Conservation (phyloP, 2,329 filamentous ascomycete genomes). For the Colletotrichum tropicale region DNA sequence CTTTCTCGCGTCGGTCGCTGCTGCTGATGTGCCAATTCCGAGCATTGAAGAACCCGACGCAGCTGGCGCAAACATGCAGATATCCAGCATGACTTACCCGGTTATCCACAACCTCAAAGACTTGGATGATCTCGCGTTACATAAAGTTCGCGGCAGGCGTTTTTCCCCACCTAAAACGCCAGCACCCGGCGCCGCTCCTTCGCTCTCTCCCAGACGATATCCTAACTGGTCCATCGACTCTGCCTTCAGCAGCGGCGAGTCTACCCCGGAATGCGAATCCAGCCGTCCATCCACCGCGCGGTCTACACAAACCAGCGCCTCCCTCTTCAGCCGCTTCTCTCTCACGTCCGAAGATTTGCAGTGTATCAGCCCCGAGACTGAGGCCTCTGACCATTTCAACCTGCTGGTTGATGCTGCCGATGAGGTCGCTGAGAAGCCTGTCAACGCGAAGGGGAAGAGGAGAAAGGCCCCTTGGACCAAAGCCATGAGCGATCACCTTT, state of each 20-base stretch:
- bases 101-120: constrained; percentile 36
- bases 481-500: constrained; percentile 69
- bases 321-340: constrained; percentile 62
- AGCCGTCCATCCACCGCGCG: constrained; percentile 65
- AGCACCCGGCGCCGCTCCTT: constrained; percentile 48
- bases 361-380: constrained; percentile 56
- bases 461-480: constrained; percentile 67
- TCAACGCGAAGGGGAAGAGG: constrained; percentile 29
- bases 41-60: constrained; percentile 64
- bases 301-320: constrained; percentile 63
- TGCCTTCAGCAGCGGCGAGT: constrained; percentile 60
- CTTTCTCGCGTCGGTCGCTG: constrained; percentile 70
- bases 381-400: constrained; percentile 34
- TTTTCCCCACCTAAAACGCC: constrained; percentile 67
- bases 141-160: constrained; percentile 41
- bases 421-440: neutral
- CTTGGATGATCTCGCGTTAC: constrained; percentile 33
- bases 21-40: constrained; percentile 67
- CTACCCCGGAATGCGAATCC: constrained; percentile 62
- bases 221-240: constrained; percentile 66
- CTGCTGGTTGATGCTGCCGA: neutral
- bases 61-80: constrained; percentile 43
- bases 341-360: constrained; percentile 60
- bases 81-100: constrained; percentile 40
- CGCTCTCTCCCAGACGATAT: constrained; percentile 50